Conservation (phyloP, 2,329 filamentous ascomycete genomes). For the Colletotrichum limetticola region DNA sequence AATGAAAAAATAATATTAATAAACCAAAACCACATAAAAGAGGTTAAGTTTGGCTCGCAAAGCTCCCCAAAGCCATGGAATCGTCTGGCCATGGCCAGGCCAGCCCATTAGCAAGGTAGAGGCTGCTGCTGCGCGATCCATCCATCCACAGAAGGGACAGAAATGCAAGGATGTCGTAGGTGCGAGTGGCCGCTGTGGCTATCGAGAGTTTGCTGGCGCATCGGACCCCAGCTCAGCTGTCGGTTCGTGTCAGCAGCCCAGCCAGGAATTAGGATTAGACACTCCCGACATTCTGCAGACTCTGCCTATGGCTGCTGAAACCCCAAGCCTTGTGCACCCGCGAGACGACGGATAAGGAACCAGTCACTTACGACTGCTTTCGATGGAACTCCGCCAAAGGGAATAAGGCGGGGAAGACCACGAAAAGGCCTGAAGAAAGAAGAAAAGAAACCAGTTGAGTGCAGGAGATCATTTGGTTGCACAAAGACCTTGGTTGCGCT, state of each 20-base stretch:
- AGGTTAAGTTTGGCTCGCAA: constrained; percentile 13
- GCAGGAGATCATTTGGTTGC: not conserved
- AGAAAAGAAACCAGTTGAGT: not conserved
- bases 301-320: not conserved
- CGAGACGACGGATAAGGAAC: not conserved
- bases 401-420: not conserved
- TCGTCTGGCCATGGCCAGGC: constrained; percentile 20
- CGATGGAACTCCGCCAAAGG: not conserved
- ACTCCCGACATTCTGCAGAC: constrained; percentile 6
- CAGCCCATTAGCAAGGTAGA: constrained; percentile 2
- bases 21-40: not conserved
- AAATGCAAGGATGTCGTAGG: constrained; percentile 13
- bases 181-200: not conserved
- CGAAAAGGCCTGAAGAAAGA: not conserved
- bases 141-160: constrained; percentile 1
- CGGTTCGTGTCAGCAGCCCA: constrained; percentile 24
- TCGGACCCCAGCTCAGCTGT: constrained; percentile 13
- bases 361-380: not conserved
- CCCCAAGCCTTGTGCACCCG: not conserved
- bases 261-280: constrained; percentile 6
- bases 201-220: constrained; percentile 32
- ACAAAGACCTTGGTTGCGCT: not conserved
- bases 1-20: not conserved
- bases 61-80: constrained; percentile 26
- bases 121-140: constrained; percentile 7